Conservation (phyloP, 2,329 filamentous ascomycete genomes). For the Phaeosphaeriaceae sp. region DNA sequence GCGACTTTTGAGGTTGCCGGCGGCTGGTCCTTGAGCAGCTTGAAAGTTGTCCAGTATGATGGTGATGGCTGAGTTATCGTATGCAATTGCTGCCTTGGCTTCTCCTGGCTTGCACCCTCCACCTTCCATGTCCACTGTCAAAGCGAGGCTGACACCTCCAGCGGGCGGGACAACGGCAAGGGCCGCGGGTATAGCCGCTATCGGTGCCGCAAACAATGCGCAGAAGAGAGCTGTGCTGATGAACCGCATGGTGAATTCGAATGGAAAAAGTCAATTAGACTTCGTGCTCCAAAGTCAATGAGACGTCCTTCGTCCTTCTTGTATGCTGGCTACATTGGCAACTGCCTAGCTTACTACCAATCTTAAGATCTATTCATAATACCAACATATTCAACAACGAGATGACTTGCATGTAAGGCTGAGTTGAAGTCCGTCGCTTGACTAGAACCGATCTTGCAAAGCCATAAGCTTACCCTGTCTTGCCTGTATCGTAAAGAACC, state of each 20-base stretch:
- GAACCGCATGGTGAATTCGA: not conserved
- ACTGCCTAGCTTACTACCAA: not conserved
- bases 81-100: slow-evolving; percentile 26
- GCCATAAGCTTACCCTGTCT: not conserved
- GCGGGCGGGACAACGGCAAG: slow-evolving; percentile 15
- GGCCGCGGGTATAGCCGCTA: not conserved
- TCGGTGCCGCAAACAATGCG: not conserved
- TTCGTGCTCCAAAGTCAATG: not conserved
- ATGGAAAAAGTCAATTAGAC: not conserved
- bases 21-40: slow-evolving; percentile 33
- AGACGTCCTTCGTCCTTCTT: not conserved
- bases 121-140: slow-evolving; percentile 32
- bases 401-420: not conserved
- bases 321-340: not conserved
- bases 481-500: not conserved
- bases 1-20: slow-evolving; percentile 21
- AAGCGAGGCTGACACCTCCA: slow-evolving; percentile 18
- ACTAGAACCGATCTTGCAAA: not conserved
- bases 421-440: not conserved
- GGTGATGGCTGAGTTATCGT: slow-evolving; percentile 32
- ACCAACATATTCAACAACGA: not conserved
- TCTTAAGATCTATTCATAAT: not conserved
- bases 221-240: not conserved
- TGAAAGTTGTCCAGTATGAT: slow-evolving; percentile 35
- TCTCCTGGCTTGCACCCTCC: slow-evolving; percentile 29